Base-by-base conservation (phyloP, 2,329 filamentous ascomycete genomes). In the Fusarium denticulatum region DNA sequence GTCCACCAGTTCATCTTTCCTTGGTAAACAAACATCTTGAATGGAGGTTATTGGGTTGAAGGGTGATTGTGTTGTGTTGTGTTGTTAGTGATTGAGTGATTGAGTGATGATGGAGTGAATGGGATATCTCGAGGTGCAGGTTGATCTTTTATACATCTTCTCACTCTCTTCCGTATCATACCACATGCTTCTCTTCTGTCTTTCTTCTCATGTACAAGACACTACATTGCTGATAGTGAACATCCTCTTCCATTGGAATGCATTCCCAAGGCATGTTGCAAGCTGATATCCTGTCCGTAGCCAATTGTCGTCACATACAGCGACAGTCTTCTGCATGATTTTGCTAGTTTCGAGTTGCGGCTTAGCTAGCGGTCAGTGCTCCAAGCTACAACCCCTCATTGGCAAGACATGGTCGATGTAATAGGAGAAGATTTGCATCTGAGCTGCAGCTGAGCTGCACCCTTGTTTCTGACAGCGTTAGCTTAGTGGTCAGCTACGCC, bases 1-100 rank as follows among this genome's bases (percentile, higher is more conserved):
- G n/a, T 18, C 26, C 42, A 50, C 74, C 74, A 76, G 15, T 69
- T 61, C 42, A 76, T 69, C 40, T 72, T 76, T 63, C 74, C 74
- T 42, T 40, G 34, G 55, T 76, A 76, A 26, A 76, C 62, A 36
- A 64, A 73, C 74, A 76, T 76, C 2, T 11, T 67, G 52, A 34
- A 28, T 57, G 28, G 37, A 22, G 2, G 32, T 28, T 37, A 26
- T 36, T n/a, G 16, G 10, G 9, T 28, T 34, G 20, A 7, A 6
- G 4, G 6, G 18, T 40, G 10, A 12, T 26, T 30, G 20, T 45
- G 13, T 22, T 30, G 20, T 45, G 11, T 18, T 30, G 12, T 43
- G 12, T 13, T 10, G 18, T 11, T 12, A 12, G n/a, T n/a, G n/a
- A n/a, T n/a, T n/a, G n/a, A 7, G 22, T 11, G 18, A 14, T 6